Percentiles rank a stretch among this genome's conserved stretches.
Conservation (phyloP, 768 basidiomycete genomes). For the Fomitopsis pulvina region DNA sequence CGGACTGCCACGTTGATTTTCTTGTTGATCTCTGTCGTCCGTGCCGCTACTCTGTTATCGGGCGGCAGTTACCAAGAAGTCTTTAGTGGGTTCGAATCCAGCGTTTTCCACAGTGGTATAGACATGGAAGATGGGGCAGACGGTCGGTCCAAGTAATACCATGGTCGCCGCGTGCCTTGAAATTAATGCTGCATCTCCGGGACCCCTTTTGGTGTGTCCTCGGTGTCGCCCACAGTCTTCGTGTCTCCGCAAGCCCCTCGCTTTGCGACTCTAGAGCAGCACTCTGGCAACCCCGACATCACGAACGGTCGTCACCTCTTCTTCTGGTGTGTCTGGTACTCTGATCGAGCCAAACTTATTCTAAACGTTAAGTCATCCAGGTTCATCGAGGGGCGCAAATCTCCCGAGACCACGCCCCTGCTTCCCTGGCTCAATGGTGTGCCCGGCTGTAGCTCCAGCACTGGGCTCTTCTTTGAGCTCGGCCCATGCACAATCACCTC, state of each 20-base stretch:
- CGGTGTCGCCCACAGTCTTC: slow-evolving; percentile 53
- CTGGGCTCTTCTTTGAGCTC: slow-evolving; percentile 41
- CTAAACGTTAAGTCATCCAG: slow-evolving; percentile 8
- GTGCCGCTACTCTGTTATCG: too few relatives aligned
- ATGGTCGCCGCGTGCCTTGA: neutral
- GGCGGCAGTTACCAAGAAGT: too few relatives aligned
- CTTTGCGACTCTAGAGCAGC: slow-evolving; percentile 64
- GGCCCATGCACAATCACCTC: slow-evolving; percentile 64
- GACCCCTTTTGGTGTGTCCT: neutral
- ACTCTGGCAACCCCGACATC: slow-evolving; percentile 42
- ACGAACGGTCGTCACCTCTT: slow-evolving; percentile 42
- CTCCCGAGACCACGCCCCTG: slow-evolving; percentile 24
- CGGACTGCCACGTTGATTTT: too few relatives aligned
- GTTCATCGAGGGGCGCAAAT: slow-evolving; percentile 41
- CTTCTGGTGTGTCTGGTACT: slow-evolving; percentile 35
- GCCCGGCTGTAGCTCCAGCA: slow-evolving; percentile 21
- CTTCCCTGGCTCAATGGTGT: slow-evolving; percentile 32
- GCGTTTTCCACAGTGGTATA: too few relatives aligned
- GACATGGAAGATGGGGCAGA: too few relatives aligned
- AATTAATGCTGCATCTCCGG: neutral
- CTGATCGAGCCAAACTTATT: neutral
- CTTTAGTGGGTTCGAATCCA: too few relatives aligned
- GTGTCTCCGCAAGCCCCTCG: slow-evolving; percentile 52
- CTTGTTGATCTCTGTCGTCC: too few relatives aligned
- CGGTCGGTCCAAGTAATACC: neutral